Base-by-base conservation (phyloP, 1,139 yeast species). In the Hemisphaericaspora lyxosophila region DNA sequence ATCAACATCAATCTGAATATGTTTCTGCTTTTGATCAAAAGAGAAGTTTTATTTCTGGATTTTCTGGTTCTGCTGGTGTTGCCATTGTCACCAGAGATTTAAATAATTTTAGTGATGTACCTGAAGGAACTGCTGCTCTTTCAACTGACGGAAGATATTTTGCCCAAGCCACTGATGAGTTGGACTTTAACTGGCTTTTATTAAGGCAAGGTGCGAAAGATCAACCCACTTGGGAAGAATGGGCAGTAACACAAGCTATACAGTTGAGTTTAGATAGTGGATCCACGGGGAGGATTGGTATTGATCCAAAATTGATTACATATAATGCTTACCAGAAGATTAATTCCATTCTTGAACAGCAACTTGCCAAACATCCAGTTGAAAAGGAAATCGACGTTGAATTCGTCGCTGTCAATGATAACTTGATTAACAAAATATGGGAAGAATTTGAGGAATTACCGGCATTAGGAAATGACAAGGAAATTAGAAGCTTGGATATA, bases 61-160 rank as follows among this genome's bases (percentile, higher is more conserved):
- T 92, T 64, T 85, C 87, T 41, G 99, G 99, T 4, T 83, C 95
- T 41, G 97, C 97, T 1, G 99, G 98, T 39, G 74, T 89, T 28
- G 98, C 97, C 3, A 75, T 94, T 29, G 71, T 92, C 30, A 84
- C 97, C 2, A 67, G 89, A 48, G 89, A 85, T 54, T 60, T 82
- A 36, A 61, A 69, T n/a, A 72, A 76, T 49, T 63, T 78, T 75
- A 78, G 78, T 48, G 75, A 73, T 7, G 53, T 53, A 8, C 82
- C 82, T n/a, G 79, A 76, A 49, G 84, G 85, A 7, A 72, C 79
- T 47, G 92, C 96, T 23, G 85, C 85, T 4, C 71, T 94, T 49
- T 82, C 95, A 8, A 94, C 98, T 0, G 98, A 94, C 61, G 97
- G 97, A 9, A 75, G 98, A 49, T 94, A 94, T 64, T 94, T 89